phyloP scores from a whole-genome alignment of 2,329 filamentous ascomycete genomes.

The Calonectria honghensis region DNA sequence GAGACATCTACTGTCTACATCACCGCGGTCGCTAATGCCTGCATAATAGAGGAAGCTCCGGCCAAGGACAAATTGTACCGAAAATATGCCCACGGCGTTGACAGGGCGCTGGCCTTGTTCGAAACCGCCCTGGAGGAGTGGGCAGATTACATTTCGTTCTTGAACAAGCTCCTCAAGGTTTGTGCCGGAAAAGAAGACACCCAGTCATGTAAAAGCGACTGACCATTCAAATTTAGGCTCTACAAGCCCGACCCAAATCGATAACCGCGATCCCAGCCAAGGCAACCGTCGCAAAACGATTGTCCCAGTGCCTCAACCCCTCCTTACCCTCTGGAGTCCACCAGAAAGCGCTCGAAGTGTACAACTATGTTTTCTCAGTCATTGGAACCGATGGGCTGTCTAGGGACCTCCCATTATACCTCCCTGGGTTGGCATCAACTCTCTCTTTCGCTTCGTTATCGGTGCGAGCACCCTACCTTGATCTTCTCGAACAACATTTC shows the following conservation, averaged over 20 bases:
- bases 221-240: conserved; percentile 73
- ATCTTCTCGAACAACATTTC: conserved; percentile 88
- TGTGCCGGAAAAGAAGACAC: conserved; percentile 35
- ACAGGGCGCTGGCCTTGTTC: conserved; percentile 91
- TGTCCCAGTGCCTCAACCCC: conserved; percentile 96
- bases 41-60: conserved; percentile 69
- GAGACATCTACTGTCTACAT: neutral
- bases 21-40: conserved; percentile 37
- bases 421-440: conserved; percentile 91
- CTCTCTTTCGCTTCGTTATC: conserved; percentile 96
- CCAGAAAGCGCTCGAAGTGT: conserved; percentile 97
- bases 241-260: conserved; percentile 88
- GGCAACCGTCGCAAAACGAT: conserved; percentile 87
- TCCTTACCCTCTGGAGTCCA: conserved; percentile 96
- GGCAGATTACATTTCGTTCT: conserved; percentile 99
- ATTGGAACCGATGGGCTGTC: conserved; percentile 89
- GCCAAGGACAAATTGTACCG: conserved; percentile 83
- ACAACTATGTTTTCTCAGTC: conserved; percentile 89
- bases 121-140: conserved; percentile 97
- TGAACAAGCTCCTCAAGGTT: conserved; percentile 93
- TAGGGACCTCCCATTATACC: conserved; percentile 88
- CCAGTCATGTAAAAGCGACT: neutral
- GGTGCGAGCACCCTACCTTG: conserved; percentile 89
- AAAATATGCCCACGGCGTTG: conserved; percentile 91
- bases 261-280: conserved; percentile 87